Evolutionary conservation across 257 asterid species (phyloP).

Genomic region (Solanum sitiens): DNA sequence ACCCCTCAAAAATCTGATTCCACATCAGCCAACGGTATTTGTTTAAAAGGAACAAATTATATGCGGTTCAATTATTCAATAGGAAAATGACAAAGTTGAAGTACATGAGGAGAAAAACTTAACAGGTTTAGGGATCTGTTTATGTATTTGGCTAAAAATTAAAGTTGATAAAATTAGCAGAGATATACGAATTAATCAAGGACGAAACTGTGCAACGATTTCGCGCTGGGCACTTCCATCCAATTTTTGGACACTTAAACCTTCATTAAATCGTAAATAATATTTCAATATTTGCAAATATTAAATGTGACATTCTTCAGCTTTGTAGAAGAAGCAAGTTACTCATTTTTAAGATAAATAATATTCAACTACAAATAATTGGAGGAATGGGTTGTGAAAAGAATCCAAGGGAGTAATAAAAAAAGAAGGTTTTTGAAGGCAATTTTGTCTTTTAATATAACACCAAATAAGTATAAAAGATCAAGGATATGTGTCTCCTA

Average conservation of each 20-base stretch:
- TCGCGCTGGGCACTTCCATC: neutral
- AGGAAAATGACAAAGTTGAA: no score
- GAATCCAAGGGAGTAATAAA: neutral
- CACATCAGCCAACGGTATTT: no score
- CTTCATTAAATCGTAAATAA: neutral
- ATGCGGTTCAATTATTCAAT: no score
- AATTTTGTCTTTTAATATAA: neutral
- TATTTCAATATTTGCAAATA: neutral
- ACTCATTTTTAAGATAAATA: neutral
- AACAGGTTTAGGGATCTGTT: no score
- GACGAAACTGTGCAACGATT: neutral
- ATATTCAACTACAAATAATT: neutral
- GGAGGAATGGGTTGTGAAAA: neutral
- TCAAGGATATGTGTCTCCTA: neutral
- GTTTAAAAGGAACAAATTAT: no score
- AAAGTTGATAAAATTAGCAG: neutral
- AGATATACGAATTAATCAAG: no score
- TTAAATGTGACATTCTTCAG: neutral
- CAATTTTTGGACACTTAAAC: neutral
- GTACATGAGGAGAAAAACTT: no score
- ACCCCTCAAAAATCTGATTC: no score
- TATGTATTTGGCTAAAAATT: no score
- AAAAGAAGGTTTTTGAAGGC: neutral
- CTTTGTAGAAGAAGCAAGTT: neutral
- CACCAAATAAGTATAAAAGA: neutral